Evolutionary conservation across 2,329 filamentous ascomycete species (phyloP).

Genomic region (Lojkania enalia): DNA sequence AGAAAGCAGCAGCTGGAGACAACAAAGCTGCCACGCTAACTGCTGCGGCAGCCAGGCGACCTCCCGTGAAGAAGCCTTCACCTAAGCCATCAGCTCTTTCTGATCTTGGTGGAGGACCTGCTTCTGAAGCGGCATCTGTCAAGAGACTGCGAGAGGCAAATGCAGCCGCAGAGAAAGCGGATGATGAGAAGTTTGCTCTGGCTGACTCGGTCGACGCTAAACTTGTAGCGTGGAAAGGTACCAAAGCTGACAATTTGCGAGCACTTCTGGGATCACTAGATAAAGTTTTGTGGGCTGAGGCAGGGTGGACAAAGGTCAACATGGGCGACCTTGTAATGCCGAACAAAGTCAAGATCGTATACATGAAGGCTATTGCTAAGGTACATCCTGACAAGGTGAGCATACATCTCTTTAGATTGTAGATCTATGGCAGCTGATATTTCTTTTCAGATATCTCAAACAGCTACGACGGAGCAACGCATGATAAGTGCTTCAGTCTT

Average conservation of each 20-base stretch:
- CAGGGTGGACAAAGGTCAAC: conserved; percentile 95
- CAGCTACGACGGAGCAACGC: conserved; percentile 66
- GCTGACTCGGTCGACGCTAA: conserved; percentile 81
- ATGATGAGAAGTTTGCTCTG: conserved; percentile 91
- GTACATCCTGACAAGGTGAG: conserved; percentile 98
- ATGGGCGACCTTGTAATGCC: conserved; percentile 91
- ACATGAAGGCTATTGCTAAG: conserved; percentile 99
- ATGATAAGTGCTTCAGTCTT: conserved; percentile 70
- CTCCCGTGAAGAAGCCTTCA: conserved; percentile 31
- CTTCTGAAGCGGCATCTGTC: conserved; percentile 73
- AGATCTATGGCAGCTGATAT: neutral
- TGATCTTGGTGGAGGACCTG: conserved; percentile 44
- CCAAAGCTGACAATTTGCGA: conserved; percentile 89
- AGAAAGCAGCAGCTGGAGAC: conserved; percentile 68
- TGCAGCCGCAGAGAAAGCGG: conserved; percentile 78
- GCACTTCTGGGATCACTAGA: conserved; percentile 87
- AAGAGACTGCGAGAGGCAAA: conserved; percentile 81
- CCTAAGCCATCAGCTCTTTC: conserved; percentile 48
- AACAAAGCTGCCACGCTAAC: conserved; percentile 21
- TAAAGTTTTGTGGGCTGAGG: conserved; percentile 84
- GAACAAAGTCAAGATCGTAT: conserved; percentile 93
- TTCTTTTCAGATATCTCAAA: conserved; percentile 57
- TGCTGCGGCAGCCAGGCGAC: conserved; percentile 25
- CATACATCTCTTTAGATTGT: conserved; percentile 21
- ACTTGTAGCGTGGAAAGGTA: conserved; percentile 80